Base-by-base conservation (phyloP, 2,329 filamentous ascomycete species). In the Colletotrichum musicola region DNA sequence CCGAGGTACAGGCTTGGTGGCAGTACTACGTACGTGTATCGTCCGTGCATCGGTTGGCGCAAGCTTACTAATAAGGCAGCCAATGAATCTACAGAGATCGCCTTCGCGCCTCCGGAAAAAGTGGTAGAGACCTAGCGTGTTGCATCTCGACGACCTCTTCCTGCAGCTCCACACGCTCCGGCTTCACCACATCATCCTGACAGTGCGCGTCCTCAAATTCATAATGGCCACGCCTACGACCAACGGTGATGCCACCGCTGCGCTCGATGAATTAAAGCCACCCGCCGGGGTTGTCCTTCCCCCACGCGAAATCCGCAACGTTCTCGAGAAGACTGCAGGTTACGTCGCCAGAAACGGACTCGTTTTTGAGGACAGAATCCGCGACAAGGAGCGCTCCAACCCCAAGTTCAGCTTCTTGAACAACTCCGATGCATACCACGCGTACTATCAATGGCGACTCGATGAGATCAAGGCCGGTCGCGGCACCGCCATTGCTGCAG, bases 291-390 rank as follows among this genome's bases (percentile, higher is more conserved):
- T 97, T 72, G 93, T 98, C 64, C 87, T 98, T 62, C 96, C 96
- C 22, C 96, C 96, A 12, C 95, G 90, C 77, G 93, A 95, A 77
- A 94, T 98, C 76, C 91, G 94, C 84, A 84, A 85, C 78, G 81
- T 95, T 73, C 90, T 99, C 76, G 95, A 98, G 80, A 98, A 97
- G 83, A 97, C 95, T 13, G 95, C 96, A 61, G 94, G 94, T 54
- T 98, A 97, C 78, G 93, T 98, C 67, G 90, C 91, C 72, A 83
- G 89, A 71, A 90, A 90, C 74, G 89, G 89, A 22, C 77, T 85
- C 49, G 84, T 89, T 7, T 94, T 97, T 76, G 93, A 97, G 81
- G 92, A 95, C 74, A 90, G 92, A 73, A 92, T 99, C 73, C 91
- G 93, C 75, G 90, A 95, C 73, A 97, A 96, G 81, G 92, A 97